phyloP scores from a whole-genome alignment of 2,329 filamentous ascomycete genomes.

The Reticulascus tulasneorum region DNA sequence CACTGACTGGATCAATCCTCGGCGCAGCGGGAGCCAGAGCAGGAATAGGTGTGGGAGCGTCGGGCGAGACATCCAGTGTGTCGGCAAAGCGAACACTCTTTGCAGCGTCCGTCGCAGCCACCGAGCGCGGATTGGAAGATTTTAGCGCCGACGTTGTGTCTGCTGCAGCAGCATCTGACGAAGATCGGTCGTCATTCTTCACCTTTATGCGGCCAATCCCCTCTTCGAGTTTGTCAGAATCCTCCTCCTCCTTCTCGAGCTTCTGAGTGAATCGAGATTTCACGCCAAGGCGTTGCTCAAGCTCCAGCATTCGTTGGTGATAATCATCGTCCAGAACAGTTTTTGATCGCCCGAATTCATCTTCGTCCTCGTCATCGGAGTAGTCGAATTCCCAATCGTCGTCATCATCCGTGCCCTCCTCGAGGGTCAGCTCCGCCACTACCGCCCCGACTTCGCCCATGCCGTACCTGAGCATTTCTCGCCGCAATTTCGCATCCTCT shows the following conservation, averaged over 20 bases:
- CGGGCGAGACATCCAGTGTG: conserved; percentile 64
- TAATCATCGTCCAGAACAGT: conserved; percentile 70
- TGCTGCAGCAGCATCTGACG: conserved; percentile 1
- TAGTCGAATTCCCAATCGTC: conserved; percentile 49
- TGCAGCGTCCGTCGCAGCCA: conserved; percentile 15
- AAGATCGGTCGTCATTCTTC: conserved; percentile 19
- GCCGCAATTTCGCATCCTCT: conserved; percentile 75
- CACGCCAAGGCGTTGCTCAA: conserved; percentile 72
- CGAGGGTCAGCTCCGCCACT: conserved; percentile 85
- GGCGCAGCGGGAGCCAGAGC: conserved; percentile 2
- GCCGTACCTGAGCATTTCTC: conserved; percentile 88
- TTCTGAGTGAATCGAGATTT: conserved; percentile 42
- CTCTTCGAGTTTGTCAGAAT: conserved; percentile 35
- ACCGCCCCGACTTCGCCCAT: conserved; percentile 86
- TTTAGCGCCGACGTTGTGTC: conserved; percentile 4
- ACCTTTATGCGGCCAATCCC: conserved; percentile 56
- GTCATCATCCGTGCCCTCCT: conserved; percentile 60
- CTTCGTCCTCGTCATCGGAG: conserved; percentile 62
- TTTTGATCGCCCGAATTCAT: conserved; percentile 72
- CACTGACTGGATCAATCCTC: conserved; percentile 44
- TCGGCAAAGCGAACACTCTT: conserved; percentile 83
- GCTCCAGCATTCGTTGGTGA: conserved; percentile 74
- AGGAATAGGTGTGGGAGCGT: conserved; percentile 7
- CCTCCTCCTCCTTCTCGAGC: conserved; percentile 29
- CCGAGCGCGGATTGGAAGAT: conserved; percentile 11